Evolutionary conservation across 352 stramenopile genomes (phyloP), one percentile per base, ranked within the genome.

Genomic region (Aphanomyces euteiches): DNA sequence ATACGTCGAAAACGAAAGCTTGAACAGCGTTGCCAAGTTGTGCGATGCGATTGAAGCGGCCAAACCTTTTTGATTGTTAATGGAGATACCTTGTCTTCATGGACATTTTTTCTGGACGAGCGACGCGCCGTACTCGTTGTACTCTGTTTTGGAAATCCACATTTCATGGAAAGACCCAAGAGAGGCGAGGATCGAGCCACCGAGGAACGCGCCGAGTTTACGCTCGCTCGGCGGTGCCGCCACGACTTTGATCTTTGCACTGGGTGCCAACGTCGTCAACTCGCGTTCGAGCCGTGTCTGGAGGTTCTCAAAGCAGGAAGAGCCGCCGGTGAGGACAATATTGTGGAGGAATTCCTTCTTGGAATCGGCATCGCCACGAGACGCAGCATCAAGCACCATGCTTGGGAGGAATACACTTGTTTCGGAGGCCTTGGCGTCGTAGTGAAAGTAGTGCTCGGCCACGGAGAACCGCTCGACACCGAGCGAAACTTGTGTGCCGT

Each of bases 61-160:
- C 39, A 39, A 41, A 39, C 54, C 54, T 28, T 28, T 28, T 28
- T 28, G 28, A 28, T 28, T 28, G 28, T 28, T 28, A 28, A 28
- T 28, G 28, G 28, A 28, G 28, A 28, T 28, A 28, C 28, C 28
- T 28, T 28, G 37, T 37, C 8, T 69, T 74, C 72, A 90, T 12
- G 84, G 84, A 72, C 96, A 99, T 78, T 99, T 99, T 72, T 97
- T 96, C 85, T 99, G 95, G 50, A 99, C 95, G 74, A 99, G 96
- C 4, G 87, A 81, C 40, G 95, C 84, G 28, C 97, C 97, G 76
- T 96, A 93, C 80, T 99, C 97, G 28, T 98, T 96, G 73, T 99
- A 99, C 81, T 99, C 97, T n/a, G 87, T 85, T 79, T 98, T 99
- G 41, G 94, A 98, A 73, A 99, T 97, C 96, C 96, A 99, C 96